phyloP scores from a whole-genome alignment of 441 rosid genomes.

The Capsella rubella region DNA sequence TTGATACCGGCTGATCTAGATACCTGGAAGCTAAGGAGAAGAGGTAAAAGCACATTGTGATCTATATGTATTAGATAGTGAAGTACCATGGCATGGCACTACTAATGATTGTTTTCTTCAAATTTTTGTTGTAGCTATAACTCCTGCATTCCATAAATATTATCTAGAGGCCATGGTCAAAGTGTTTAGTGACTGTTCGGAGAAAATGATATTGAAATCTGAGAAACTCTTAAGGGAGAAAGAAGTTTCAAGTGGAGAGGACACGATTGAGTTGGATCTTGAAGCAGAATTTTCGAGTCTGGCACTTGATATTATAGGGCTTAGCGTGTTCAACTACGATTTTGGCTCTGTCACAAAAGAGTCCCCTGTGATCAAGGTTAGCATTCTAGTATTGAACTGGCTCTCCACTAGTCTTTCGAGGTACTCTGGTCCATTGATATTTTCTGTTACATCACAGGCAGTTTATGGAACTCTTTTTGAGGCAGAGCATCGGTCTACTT shows the following conservation, averaged over 20 bases:
- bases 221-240: conserved; percentile 66
- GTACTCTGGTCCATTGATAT: not conserved
- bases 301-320: conserved; percentile 96
- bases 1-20: conserved; percentile 95
- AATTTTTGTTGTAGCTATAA: conserved; percentile 65
- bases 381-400: not conserved
- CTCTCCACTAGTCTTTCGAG: conserved; percentile 2
- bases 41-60: conserved; percentile 58
- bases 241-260: conserved; percentile 50
- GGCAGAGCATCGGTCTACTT: conserved; percentile 98
- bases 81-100: not conserved
- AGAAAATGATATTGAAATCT: conserved; percentile 68
- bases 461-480: conserved; percentile 98
- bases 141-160: conserved; percentile 87
- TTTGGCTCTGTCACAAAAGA: conserved; percentile 95
- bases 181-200: conserved; percentile 83
- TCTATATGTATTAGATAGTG: conserved; percentile 3
- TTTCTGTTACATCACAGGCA: conserved; percentile 58
- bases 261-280: conserved; percentile 72
- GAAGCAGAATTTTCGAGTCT: conserved; percentile 97
- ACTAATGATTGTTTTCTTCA: conserved; percentile 25
- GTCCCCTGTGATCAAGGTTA: conserved; percentile 94
- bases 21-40: conserved; percentile 94
- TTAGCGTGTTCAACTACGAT: conserved; percentile 90
- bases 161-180: conserved; percentile 95